Evolutionary conservation across 2,329 filamentous ascomycete species (phyloP).

Genomic region (Beauveria bassiana): DNA sequence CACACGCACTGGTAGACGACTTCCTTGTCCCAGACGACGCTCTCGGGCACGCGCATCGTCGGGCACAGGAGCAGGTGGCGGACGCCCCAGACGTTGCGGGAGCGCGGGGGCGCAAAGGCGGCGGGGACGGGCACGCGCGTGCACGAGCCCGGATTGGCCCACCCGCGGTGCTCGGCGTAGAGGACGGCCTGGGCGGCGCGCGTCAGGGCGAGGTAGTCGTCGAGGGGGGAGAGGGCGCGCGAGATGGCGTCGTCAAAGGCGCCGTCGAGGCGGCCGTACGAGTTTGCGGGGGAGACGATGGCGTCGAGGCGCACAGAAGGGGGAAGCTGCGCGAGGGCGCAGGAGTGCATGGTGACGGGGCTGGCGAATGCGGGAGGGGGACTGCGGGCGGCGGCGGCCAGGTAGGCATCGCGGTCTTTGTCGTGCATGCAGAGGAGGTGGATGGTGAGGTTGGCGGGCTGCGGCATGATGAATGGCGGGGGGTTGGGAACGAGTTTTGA

Average conservation of each 20-base stretch:
- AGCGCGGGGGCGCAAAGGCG: constrained; percentile 21
- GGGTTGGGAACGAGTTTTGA: background rate
- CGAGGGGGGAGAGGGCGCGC: constrained; percentile 33
- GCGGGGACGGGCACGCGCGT: constrained; percentile 37
- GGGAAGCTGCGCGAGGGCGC: constrained; percentile 30
- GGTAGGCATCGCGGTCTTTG: constrained; percentile 29
- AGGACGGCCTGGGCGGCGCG: constrained; percentile 34
- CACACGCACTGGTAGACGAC: constrained; percentile 47
- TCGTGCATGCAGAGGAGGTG: constrained; percentile 11
- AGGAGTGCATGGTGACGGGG: constrained; percentile 29
- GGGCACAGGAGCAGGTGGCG: constrained; percentile 42
- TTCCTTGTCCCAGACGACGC: constrained; percentile 41
- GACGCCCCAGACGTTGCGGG: constrained; percentile 33
- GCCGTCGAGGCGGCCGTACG: constrained; percentile 45
- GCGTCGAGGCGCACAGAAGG: constrained; percentile 33
- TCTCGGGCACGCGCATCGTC: constrained; percentile 41
- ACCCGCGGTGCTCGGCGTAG: constrained; percentile 41
- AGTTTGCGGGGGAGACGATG: constrained; percentile 47
- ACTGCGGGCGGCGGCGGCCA: constrained; percentile 23
- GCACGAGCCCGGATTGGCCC: constrained; percentile 42
- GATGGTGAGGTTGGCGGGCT: constrained; percentile 2
- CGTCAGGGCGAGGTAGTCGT: constrained; percentile 41
- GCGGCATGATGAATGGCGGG: background rate
- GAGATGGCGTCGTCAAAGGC: constrained; percentile 49
- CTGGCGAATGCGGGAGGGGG: constrained; percentile 21